Evolutionary conservation across 2,329 filamentous ascomycete genomes (phyloP).

Genomic region (Sporothrix protearum): DNA sequence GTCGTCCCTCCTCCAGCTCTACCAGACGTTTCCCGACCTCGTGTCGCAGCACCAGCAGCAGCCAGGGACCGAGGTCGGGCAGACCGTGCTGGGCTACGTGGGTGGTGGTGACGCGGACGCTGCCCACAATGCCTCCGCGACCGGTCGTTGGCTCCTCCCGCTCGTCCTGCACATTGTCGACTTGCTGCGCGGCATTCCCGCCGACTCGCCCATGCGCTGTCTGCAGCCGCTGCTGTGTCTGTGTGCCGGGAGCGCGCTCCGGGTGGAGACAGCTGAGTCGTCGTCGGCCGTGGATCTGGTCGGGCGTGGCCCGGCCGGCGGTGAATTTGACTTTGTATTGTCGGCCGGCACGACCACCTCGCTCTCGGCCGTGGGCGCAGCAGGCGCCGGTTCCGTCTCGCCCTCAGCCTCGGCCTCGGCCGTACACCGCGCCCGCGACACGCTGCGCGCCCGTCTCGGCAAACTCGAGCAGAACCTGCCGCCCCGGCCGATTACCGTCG

Average conservation of each 20-base stretch:
- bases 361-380: background rate
- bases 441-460: slow-evolving; percentile 37
- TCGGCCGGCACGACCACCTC: too few relatives aligned
- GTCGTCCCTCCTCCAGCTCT: slow-evolving; percentile 39
- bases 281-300: background rate
- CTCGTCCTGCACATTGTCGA: slow-evolving; percentile 26
- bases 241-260: slow-evolving; percentile 28
- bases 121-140: background rate
- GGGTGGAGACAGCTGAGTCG: background rate
- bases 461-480: slow-evolving; percentile 40
- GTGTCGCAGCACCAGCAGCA: slow-evolving; percentile 18
- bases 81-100: background rate
- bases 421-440: slow-evolving; percentile 33
- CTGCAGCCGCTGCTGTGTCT: slow-evolving; percentile 31
- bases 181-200: slow-evolving; percentile 26
- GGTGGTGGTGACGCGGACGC: too few relatives aligned
- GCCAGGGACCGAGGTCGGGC: background rate
- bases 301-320: background rate
- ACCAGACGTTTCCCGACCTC: slow-evolving; percentile 37
- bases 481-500: slow-evolving; percentile 39
- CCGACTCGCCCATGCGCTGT: slow-evolving; percentile 30
- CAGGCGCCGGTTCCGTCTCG: background rate
- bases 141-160: slow-evolving; percentile 20
- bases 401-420: background rate
- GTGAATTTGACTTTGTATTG: background rate